Evolutionary conservation across 441 rosid genomes (phyloP).

Genomic region (Breynia disticha): DNA sequence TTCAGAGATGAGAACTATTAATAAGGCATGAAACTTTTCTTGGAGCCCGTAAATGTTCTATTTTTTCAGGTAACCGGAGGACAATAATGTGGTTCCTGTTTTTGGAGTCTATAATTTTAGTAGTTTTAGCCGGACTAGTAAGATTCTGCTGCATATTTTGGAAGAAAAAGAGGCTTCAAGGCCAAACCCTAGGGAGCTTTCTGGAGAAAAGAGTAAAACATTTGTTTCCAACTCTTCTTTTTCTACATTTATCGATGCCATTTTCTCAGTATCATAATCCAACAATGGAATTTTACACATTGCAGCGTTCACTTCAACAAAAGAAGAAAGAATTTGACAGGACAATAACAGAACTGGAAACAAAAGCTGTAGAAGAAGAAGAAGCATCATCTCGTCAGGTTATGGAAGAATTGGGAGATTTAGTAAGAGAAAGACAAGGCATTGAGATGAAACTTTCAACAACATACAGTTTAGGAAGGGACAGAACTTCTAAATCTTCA

Average conservation of each 20-base stretch:
- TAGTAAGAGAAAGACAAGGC: constrained; percentile 44
- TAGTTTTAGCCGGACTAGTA: constrained; percentile 47
- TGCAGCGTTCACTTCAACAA: constrained; percentile 54
- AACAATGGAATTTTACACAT: neutral
- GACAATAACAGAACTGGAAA: constrained; percentile 46
- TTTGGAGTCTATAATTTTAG: constrained; percentile 48
- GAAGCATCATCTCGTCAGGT: constrained; percentile 30
- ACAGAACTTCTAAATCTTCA: constrained; percentile 20
- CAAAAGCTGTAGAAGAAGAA: constrained; percentile 33
- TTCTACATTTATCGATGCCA: neutral
- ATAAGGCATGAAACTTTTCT: no score
- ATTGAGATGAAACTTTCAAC: constrained; percentile 69
- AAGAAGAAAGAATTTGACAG: constrained; percentile 56
- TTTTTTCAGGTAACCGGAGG: constrained; percentile 47
- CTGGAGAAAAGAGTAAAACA: constrained; percentile 59
- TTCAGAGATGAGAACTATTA: neutral
- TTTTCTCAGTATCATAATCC: no score
- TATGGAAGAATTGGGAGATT: constrained; percentile 31
- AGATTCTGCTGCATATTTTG: constrained; percentile 74
- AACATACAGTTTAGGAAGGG: constrained; percentile 74
- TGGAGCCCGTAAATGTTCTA: neutral
- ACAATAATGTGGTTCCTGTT: constrained; percentile 45
- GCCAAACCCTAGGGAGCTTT: constrained; percentile 47
- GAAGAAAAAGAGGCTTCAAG: constrained; percentile 74
- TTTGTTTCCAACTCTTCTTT: neutral